Evolutionary conservation across 495 filamentous ascomycete genomes (phyloP), one percentile per base, ranked within the genome.

Genomic region (Bacidia gigantensis): DNA sequence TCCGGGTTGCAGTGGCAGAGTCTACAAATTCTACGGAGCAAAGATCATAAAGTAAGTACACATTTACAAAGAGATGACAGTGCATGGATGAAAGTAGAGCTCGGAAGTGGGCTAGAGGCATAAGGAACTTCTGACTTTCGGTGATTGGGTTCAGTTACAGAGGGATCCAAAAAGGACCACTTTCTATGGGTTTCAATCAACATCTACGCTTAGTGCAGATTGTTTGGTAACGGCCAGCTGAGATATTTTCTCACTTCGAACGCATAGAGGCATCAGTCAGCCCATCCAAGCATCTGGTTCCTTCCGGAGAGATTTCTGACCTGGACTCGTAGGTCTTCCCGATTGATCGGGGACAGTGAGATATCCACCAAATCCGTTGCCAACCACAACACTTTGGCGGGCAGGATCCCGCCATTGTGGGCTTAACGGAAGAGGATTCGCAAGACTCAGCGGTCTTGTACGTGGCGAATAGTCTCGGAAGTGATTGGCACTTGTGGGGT

Each of bases 291-390:
- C 60, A 12, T 55, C 52, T 21, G 18, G n/a, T 25, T 53, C 54
- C 23, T 49, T 46, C 24, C 35, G 54, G 11, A 24, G 52, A 12
- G 52, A 60, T 46, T 53, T 53, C 3, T 25, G 14, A 2, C 45
- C 47, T 7, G 52, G 51, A 35, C 66, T 73, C 56, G 58, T 58
- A 5, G 68, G 67, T 2, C 66, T 55, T 18, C 60, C 63, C 21
- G 75, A 75, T 2, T 79, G 73, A 25, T 65, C 72, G 1, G 87
- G 88, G 26, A 95, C 81, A 7, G 85, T 82, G 40, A 94, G 67
- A 66, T 87, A 95, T 7, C 86, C 84, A 9, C 87, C 85, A 53
- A 83, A 83, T 0, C 83, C 83, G 60, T 88, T 87, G 1, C 85
- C 84, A 0, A 84, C 79, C n/a, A 83, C 65, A 17, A 82, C 71